A percentile compares a stretch with the other conserved stretches of the same genome.
Evolutionary conservation across 31 red algal species (phyloP).

Genomic region (Endocladia muricata): DNA sequence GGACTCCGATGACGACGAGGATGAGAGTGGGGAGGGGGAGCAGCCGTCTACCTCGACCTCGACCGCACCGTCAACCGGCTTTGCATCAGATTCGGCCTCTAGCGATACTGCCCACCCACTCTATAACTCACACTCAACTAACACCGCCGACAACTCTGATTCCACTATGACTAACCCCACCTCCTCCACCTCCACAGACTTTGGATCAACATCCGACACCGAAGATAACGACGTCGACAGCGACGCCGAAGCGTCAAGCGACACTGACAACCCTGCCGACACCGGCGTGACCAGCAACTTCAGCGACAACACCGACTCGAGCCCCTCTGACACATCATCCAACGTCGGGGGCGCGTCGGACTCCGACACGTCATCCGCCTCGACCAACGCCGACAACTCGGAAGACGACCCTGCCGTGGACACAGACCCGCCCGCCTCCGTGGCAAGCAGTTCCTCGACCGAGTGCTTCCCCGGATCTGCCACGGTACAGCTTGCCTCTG

Average conservation of each 20-base stretch:
- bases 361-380: background rate
- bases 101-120: background rate
- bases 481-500: slow-evolving; percentile 35
- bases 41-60: too few relatives aligned
- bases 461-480: slow-evolving; percentile 66
- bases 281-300: background rate
- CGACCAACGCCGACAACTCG: background rate
- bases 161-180: background rate
- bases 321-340: background rate
- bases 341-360: background rate
- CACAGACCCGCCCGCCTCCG: background rate
- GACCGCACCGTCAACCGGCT: background rate
- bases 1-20: too few relatives aligned
- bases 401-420: background rate
- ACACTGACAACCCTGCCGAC: background rate
- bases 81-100: background rate
- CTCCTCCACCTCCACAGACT: background rate
- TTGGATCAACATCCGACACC: background rate
- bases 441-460: background rate
- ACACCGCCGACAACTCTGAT: background rate
- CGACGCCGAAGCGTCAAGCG: background rate
- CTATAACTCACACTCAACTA: background rate
- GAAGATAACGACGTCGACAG: background rate
- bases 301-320: background rate
- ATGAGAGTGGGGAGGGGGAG: too few relatives aligned